Conservation (phyloP, 2,329 filamentous ascomycete genomes). For the Pseudogymnoascus sp. region DNA sequence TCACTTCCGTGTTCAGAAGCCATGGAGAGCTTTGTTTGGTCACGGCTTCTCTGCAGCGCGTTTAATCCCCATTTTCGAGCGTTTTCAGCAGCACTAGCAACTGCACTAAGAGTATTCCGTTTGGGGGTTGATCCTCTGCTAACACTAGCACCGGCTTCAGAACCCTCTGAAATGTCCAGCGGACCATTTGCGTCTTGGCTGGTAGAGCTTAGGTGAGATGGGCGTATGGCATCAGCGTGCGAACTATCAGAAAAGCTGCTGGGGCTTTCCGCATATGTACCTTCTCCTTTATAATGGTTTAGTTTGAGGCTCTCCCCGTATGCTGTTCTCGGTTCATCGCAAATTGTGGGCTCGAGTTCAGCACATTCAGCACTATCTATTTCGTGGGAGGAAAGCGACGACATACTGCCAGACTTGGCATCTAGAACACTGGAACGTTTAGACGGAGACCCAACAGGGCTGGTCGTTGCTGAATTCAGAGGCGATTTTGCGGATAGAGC, state of each 20-base stretch:
- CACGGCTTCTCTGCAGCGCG: conserved; percentile 43
- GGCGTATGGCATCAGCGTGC: not conserved
- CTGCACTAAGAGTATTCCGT: conserved; percentile 45
- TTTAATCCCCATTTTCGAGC: conserved; percentile 55
- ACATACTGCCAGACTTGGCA: conserved; percentile 38
- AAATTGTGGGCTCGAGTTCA: not conserved
- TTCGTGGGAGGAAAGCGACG: conserved; percentile 43
- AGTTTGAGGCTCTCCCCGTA: not conserved
- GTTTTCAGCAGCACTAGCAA: conserved; percentile 48
- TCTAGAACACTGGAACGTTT: not conserved
- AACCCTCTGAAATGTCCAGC: not conserved
- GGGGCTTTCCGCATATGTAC: not conserved
- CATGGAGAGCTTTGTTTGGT: conserved; percentile 31
- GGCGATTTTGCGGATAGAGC: conserved; percentile 58
- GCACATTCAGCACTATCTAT: conserved; percentile 16
- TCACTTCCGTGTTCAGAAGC: conserved; percentile 12
- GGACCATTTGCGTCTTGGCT: not conserved
- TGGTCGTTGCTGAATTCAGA: conserved; percentile 42
- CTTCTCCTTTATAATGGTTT: not conserved
- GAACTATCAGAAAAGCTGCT: not conserved
- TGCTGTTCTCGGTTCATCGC: not conserved
- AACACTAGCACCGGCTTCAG: conserved; percentile 20
- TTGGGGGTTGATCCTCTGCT: conserved; percentile 39
- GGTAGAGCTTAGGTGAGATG: not conserved
- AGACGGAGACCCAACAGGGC: conserved; percentile 38